Conservation (phyloP, 1,139 yeast species). For the Lodderomyces pseudojiufengensis region DNA sequence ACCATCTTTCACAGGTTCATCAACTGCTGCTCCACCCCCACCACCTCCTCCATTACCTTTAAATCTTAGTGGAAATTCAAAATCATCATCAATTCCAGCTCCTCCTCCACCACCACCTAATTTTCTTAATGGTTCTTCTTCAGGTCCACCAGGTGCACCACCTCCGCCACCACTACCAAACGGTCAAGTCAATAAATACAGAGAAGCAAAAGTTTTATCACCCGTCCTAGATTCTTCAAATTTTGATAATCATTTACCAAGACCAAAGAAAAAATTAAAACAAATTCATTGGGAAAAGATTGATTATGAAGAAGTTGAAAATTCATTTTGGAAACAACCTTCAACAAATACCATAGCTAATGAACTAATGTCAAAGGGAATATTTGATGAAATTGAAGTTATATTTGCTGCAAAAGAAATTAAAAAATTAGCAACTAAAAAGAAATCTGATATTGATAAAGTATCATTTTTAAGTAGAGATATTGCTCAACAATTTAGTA, state of each 20-base stretch:
- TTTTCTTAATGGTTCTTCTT: slow-evolving; percentile 17
- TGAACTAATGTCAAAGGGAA: slow-evolving; percentile 62
- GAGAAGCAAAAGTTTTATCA: slow-evolving; percentile 15
- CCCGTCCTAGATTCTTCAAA: slow-evolving; percentile 31
- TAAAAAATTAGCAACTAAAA: slow-evolving; percentile 48
- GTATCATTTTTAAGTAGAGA: slow-evolving; percentile 64
- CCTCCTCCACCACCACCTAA: slow-evolving; percentile 29
- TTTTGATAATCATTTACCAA: slow-evolving; percentile 60
- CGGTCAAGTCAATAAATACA: slow-evolving; percentile 10
- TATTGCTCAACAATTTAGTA: slow-evolving; percentile 74
- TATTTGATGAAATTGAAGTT: slow-evolving; percentile 70
- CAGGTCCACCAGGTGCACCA: slow-evolving; percentile 17
- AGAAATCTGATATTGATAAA: slow-evolving; percentile 48
- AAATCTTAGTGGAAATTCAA: slow-evolving; percentile 13
- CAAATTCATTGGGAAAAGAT: slow-evolving; percentile 84
- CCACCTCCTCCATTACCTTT: slow-evolving; percentile 20
- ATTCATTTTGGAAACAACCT: slow-evolving; percentile 61
- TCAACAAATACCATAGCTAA: slow-evolving; percentile 46
- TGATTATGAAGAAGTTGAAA: slow-evolving; percentile 47
- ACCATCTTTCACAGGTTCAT: neutral
- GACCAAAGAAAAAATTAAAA: slow-evolving; percentile 75
- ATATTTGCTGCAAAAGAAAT: slow-evolving; percentile 80
- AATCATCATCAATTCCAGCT: slow-evolving; percentile 19
- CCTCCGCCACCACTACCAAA: slow-evolving; percentile 24
- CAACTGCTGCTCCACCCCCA: slow-evolving; percentile 21